These are phyloP conservation scores for Thielaviopsis euricoi DNA, from an alignment of 2,329 filamentous ascomycete species.

Conservation along the genomic window DNA sequence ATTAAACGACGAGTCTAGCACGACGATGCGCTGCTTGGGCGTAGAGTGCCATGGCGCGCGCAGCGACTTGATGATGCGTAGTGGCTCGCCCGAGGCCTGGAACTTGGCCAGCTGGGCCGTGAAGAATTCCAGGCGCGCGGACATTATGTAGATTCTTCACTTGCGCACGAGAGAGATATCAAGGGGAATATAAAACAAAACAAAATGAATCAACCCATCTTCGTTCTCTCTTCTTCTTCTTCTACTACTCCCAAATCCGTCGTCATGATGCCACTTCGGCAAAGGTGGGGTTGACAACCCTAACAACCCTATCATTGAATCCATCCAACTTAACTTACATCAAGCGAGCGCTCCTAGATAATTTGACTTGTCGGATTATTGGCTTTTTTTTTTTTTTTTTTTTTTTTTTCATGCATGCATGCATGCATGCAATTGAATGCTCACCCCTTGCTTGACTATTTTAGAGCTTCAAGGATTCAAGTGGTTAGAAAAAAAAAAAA, in stretches of 20 bases:
- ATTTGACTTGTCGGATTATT: no score
- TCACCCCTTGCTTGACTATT: no score
- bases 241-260: neutral
- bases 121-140: neutral
- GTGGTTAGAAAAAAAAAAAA: no score
- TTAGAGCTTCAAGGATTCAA: no score
- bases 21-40: constrained; percentile 24
- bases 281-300: neutral
- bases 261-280: neutral
- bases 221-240: no score
- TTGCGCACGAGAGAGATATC: neutral
- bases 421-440: no score
- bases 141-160: neutral
- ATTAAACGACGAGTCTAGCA: constrained; percentile 54
- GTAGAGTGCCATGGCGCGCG: neutral
- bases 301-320: neutral
- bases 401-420: neutral
- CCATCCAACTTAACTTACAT: neutral
- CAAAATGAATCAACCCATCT: no score
- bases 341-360: neutral
- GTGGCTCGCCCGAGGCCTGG: constrained; percentile 1
- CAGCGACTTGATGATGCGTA: neutral
- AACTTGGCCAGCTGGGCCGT: constrained; percentile 1
- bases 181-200: neutral
- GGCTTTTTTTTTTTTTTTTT: no score